These are phyloP conservation scores for Colletotrichum liriopes DNA, from an alignment of 2,329 filamentous ascomycete genomes.

Conservation along the genomic window DNA sequence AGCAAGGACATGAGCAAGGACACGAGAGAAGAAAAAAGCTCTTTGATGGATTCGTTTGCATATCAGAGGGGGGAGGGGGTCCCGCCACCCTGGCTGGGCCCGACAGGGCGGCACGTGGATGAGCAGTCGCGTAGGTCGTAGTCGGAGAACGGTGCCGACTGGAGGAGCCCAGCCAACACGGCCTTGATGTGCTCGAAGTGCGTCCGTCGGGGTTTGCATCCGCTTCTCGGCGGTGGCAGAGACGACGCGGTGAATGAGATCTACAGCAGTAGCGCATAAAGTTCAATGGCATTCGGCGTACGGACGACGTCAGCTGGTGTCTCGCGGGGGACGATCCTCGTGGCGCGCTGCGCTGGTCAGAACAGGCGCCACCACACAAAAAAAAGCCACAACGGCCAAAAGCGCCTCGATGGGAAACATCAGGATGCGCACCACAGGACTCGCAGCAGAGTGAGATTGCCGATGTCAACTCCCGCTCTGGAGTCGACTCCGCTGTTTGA, in stretches of 20 bases:
- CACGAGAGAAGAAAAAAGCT: neutral
- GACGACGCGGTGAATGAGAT: neutral
- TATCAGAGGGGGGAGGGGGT: neutral
- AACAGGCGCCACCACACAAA: neutral
- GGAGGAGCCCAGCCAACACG: slow-evolving; percentile 3
- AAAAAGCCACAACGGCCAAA: neutral
- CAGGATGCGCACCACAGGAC: neutral
- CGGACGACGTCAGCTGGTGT: neutral
- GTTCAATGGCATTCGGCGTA: neutral
- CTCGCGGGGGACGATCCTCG: neutral
- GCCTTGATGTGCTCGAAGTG: neutral
- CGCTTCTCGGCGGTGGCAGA: neutral
- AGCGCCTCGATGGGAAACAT: neutral
- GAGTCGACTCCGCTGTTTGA: slow-evolving; percentile 26
- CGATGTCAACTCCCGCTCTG: slow-evolving; percentile 38
- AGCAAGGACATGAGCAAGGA: neutral
- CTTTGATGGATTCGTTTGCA: neutral
- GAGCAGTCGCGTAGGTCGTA: neutral
- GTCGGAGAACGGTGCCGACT: neutral
- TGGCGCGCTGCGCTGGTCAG: neutral
- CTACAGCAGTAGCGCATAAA: neutral
- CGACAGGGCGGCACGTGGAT: neutral
- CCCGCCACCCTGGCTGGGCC: neutral
- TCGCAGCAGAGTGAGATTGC: slow-evolving; percentile 17
- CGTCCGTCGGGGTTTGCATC: neutral